Evolutionary conservation across 768 basidiomycete species (phyloP).

Genomic region (Boletus rubescentipes): DNA sequence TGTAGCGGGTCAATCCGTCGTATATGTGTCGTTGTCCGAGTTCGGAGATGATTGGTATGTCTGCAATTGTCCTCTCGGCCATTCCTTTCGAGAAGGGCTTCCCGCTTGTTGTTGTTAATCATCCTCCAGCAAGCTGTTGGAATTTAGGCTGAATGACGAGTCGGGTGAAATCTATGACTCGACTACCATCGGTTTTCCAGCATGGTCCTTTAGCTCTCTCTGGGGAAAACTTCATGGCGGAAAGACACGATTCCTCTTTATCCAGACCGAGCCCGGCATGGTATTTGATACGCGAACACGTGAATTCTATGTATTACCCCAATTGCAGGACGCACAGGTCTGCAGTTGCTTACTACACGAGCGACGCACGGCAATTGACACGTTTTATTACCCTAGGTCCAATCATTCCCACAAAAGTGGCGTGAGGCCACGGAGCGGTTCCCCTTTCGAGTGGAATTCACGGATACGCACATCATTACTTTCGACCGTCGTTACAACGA

Average conservation of each 20-base stretch:
- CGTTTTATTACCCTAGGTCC: background rate
- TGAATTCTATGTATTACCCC: background rate
- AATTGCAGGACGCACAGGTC: background rate
- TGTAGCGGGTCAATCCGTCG: background rate
- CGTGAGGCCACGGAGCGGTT: too few relatives aligned
- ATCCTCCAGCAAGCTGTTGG: background rate
- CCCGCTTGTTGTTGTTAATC: background rate
- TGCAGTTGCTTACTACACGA: constrained; percentile 10
- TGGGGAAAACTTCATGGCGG: background rate
- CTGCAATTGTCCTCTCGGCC: background rate
- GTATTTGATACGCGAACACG: constrained; percentile 3
- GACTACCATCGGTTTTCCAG: background rate
- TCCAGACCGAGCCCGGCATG: background rate
- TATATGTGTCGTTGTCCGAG: background rate
- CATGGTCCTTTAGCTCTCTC: background rate
- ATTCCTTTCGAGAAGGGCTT: too few relatives aligned
- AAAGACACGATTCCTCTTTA: background rate
- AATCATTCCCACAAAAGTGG: too few relatives aligned
- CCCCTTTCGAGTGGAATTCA: background rate
- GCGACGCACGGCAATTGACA: background rate
- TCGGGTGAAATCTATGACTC: background rate
- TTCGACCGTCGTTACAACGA: background rate
- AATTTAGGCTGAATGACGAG: background rate
- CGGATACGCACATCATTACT: background rate
- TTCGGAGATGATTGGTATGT: background rate